Evolutionary conservation across 176 grass and related monocot genomes (phyloP), one percentile per base, ranked within the genome.

Genomic region (Saccharum spontaneum): DNA sequence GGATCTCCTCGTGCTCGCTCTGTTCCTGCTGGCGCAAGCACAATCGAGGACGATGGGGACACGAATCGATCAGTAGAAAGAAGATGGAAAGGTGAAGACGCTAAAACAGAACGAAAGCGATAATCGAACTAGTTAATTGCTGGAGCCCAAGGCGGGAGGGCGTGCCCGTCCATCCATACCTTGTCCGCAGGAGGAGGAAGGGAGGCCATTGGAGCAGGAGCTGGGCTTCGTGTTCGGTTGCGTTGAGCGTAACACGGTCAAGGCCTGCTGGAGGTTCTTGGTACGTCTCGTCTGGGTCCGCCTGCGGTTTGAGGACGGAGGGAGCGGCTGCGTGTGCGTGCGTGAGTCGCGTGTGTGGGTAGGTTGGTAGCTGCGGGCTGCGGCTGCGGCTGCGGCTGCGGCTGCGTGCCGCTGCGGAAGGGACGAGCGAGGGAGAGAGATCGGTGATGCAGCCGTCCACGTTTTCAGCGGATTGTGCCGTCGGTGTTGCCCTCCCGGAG

Each of bases 1-100:
- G 80, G 67, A 82, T 82, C 80, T 82, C 80, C 67, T 71, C 80
- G 5, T 43, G 67, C 22, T 82, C 80, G 24, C 49, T 23, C 33
- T 24, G 50, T 15, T 5, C 80, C 67, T 71, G 79, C 66, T 28
- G 64, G 20, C 1, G 43, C 48, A 12, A 55, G 46, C 20, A 1
- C 74, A 57, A 15, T 8, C 52, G 33, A 39, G 37, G 75, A 15
- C 1, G 33, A n/a, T 1, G 10, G 33, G 20, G 20, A 4, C 50
- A 59, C 1, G 74, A 39, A 74, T 36, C 48, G 6, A 76, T 12
- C 9, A 38, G 41, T 26, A 4, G 6, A 16, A 28, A 15, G 60
- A 63, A 24, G 60, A 28, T 11, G 60, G 10, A 28, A 61, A 62
- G 59, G 3, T 12, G n/a, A 14, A 72, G 40, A 72, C 3, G 22